Evolutionary conservation across 345 rosid genomes (phyloP), one percentile per base, ranked within the genome.

Genomic region (Eutrema yunnanense): DNA sequence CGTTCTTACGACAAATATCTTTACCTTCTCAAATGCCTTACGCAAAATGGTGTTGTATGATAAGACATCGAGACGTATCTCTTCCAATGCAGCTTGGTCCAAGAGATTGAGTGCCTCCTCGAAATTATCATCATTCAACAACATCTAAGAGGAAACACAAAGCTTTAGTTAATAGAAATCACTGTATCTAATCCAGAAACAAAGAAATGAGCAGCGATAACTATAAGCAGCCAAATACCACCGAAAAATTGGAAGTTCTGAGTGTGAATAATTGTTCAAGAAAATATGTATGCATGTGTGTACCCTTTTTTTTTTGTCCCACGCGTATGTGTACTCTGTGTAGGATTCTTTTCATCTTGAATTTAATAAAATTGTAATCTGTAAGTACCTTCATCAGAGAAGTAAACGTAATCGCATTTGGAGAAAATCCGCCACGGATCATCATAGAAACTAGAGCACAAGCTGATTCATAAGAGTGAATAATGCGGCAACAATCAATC

Each of bases 391-490:
- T 94, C 68, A 81, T 71, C 60, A 91, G 82, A 69, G 80, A 59
- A 46, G 90, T 86, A 64, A 81, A 89, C 46, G 86, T 81, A 36
- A 62, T 29, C n/a, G 58, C 67, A 22, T 55, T 33, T 29, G 88
- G 96, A 41, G 55, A 40, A 80, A 70, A 89, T 41, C 98, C 96
- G 46, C 80, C 84, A 14, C 96, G 96, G 72, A 88, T 29, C 96
- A 89, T 91, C 90, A 86, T 34, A 69, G 92, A 89, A 80, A 91
- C 71, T 14, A 94, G 26, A 9, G 89, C 85, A 74, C 63, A 58
- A 49, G 96, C 95, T 74, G 86, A 76, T 80, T 71, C 62, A 82
- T 77, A 79, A 82, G 82, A 82, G 76, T 70, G 42, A 37, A 80
- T 80, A 37, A n/a, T 38, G 80, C 82, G 67, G 78, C 92, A 91